These are phyloP conservation scores for Diaporthe helianthi DNA, from an alignment of 2,329 filamentous ascomycete genomes.

Conservation along the genomic window DNA sequence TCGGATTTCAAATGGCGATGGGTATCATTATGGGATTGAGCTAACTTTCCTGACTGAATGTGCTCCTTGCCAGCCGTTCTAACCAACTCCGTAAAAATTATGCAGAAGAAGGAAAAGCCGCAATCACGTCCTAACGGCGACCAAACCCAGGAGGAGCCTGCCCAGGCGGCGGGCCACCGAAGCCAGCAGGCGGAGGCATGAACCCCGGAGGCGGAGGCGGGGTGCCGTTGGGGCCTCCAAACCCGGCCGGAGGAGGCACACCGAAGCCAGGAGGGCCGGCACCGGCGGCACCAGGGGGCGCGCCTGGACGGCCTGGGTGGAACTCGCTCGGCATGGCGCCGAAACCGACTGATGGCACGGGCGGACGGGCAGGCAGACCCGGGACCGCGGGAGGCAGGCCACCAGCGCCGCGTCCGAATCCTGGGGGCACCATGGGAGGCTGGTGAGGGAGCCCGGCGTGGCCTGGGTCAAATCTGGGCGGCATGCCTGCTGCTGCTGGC, in stretches of 20 bases:
- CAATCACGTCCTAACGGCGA: constrained; percentile 20
- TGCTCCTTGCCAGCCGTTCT: not conserved
- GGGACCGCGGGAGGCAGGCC: constrained; percentile 56
- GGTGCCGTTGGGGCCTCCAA: constrained; percentile 46
- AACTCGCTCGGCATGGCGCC: constrained; percentile 55
- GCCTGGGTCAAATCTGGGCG: constrained; percentile 31
- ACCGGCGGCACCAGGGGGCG: constrained; percentile 41
- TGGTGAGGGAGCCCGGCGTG: constrained; percentile 23
- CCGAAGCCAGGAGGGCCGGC: constrained; percentile 48
- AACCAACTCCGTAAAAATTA: not conserved
- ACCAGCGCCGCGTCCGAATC: constrained; percentile 40
- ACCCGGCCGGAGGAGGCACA: constrained; percentile 47
- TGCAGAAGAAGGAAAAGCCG: not conserved
- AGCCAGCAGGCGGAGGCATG: constrained; percentile 51
- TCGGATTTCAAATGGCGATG: not conserved
- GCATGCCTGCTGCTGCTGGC: constrained; percentile 35
- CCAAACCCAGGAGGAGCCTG: constrained; percentile 39
- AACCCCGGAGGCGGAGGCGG: constrained; percentile 48
- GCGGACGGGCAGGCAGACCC: constrained; percentile 58
- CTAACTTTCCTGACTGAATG: not conserved
- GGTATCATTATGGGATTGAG: not conserved
- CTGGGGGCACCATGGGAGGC: constrained; percentile 31
- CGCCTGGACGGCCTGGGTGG: constrained; percentile 52
- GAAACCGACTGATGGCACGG: constrained; percentile 53
- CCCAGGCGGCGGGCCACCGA: constrained; percentile 29